Percentiles rank a stretch among this genome's conserved stretches.
Evolutionary conservation across 2,329 filamentous ascomycete genomes (phyloP).

Genomic region (Diaporthe sp.): DNA sequence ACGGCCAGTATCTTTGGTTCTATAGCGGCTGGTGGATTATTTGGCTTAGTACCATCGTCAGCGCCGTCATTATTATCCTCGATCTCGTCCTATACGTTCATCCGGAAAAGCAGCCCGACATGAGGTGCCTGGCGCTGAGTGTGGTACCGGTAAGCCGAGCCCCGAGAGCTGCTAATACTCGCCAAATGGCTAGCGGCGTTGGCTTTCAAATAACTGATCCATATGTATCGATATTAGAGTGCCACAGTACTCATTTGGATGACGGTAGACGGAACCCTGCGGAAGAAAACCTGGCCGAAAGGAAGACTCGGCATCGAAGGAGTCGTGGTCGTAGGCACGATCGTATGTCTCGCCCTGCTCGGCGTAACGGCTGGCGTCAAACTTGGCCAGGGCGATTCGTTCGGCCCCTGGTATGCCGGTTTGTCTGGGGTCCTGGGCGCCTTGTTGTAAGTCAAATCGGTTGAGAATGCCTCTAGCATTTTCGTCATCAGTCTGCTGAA

Average conservation of each 20-base stretch:
- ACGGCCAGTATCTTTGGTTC: conserved; percentile 12
- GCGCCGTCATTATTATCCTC: neutral
- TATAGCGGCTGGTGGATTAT: neutral
- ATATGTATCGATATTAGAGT: neutral
- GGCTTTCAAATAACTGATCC: neutral
- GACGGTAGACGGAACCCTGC: neutral
- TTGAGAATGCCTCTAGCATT: neutral
- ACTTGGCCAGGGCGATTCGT: neutral
- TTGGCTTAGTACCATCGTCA: neutral
- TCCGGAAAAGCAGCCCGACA: neutral
- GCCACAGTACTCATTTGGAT: conserved; percentile 3
- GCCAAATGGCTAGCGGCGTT: no score
- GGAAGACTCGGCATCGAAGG: conserved; percentile 7
- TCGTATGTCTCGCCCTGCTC: neutral
- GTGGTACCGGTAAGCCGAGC: neutral
- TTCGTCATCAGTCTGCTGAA: neutral
- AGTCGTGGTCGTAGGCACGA: neutral
- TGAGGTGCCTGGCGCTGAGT: neutral
- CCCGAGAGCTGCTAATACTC: neutral
- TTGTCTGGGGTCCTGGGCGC: neutral
- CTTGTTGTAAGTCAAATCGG: neutral
- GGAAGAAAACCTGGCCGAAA: neutral
- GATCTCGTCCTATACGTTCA: neutral
- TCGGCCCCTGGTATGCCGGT: neutral
- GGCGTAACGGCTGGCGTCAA: neutral